A percentile compares a stretch with the other conserved stretches of the same genome.
Conservation (phyloP, 768 basidiomycete species). For the Kwoniella sp. region DNA sequence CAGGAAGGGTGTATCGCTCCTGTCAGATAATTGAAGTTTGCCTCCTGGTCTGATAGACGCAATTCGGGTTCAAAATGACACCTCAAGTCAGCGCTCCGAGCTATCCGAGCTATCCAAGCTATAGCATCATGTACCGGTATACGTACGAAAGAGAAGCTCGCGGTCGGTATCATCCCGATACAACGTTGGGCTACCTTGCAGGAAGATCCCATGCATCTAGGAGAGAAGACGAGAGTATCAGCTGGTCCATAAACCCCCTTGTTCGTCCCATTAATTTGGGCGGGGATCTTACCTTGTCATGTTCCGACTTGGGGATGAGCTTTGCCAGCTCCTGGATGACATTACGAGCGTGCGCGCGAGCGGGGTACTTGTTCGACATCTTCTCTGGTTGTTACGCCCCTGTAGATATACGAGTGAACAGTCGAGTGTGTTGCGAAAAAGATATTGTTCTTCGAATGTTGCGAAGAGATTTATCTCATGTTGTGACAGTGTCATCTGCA, state of each 20-base stretch:
- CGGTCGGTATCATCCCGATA: conserved; percentile 71
- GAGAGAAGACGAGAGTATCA: too few species aligned
- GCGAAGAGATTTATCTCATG: too few species aligned
- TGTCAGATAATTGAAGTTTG: conserved; percentile 85
- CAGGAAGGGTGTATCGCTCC: conserved; percentile 76
- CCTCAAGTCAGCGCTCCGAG: not conserved
- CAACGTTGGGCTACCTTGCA: conserved; percentile 37
- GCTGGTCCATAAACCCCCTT: too few species aligned
- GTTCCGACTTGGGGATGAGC: conserved; percentile 61
- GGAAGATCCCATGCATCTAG: conserved; percentile 32
- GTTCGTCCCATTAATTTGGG: too few species aligned
- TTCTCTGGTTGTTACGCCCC: not conserved
- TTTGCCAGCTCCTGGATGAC: conserved; percentile 62
- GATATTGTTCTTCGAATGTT: too few species aligned
- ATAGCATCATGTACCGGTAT: too few species aligned
- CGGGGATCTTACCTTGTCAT: conserved; percentile 66
- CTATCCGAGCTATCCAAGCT: too few species aligned
- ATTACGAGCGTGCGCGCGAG: conserved; percentile 55
- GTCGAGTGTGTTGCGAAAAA: too few species aligned
- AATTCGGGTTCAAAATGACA: not conserved
- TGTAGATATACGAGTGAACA: too few species aligned
- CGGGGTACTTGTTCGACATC: conserved; percentile 31
- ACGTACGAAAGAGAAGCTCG: conserved; percentile 67
- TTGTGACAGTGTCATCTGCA: too few species aligned
- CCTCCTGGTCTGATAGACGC: conserved; percentile 61